phyloP scores from a whole-genome alignment of 305 asterid genomes.

The Fraxinus paxiana region DNA sequence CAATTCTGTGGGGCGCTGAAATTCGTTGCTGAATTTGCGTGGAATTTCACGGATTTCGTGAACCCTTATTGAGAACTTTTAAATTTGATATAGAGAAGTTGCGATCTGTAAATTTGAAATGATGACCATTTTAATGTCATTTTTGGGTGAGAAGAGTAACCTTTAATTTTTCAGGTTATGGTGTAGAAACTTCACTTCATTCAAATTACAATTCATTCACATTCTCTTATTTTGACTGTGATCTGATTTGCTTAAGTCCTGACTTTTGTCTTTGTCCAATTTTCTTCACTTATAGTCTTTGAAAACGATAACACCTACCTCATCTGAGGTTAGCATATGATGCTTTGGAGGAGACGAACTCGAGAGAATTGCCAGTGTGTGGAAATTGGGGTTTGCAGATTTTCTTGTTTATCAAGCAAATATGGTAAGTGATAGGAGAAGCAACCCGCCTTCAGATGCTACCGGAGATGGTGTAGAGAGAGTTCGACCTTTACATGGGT shows the following conservation, averaged over 20 bases:
- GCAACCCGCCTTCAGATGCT: slow-evolving; percentile 46
- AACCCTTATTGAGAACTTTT: neutral
- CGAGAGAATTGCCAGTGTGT: slow-evolving; percentile 42
- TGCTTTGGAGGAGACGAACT: slow-evolving; percentile 55
- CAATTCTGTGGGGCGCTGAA: neutral
- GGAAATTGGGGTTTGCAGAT: slow-evolving; percentile 46
- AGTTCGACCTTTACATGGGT: slow-evolving; percentile 79
- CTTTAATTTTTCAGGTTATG: neutral
- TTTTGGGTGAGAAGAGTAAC: neutral
- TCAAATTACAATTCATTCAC: neutral
- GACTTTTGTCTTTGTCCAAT: slow-evolving; percentile 24
- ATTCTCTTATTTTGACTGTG: neutral
- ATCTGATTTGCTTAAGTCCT: slow-evolving; percentile 21
- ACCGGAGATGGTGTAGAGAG: slow-evolving; percentile 46
- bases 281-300: slow-evolving; percentile 26
- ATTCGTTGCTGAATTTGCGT: neutral
- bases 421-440: slow-evolving; percentile 69
- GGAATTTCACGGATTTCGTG: neutral
- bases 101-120: neutral
- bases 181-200: neutral
- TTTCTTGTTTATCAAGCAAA: slow-evolving; percentile 37
- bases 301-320: slow-evolving; percentile 37
- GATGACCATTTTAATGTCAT: neutral
- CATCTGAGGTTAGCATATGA: slow-evolving; percentile 48
- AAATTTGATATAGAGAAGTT: neutral